Percentiles rank a stretch among this genome's conserved stretches.
Conservation (phyloP, 1,284 basidiomycete species). For the Cutaneotrichosporon cyanovorans region DNA sequence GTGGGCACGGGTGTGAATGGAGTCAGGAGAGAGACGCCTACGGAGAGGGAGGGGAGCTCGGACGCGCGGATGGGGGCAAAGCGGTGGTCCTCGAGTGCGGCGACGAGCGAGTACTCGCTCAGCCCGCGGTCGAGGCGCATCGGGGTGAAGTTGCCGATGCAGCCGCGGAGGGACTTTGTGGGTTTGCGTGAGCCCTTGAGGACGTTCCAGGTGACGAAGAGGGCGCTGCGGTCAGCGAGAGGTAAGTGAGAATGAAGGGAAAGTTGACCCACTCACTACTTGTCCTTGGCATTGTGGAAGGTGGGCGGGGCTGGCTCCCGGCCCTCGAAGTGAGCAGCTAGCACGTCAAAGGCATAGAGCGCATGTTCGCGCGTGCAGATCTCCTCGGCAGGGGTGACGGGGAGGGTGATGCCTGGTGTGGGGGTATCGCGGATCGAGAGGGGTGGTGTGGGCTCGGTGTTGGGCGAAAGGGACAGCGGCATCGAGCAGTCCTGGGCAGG, state of each 20-base stretch:
- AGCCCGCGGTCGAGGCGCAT: conserved; percentile 68
- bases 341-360: conserved; percentile 50
- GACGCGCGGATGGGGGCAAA: conserved; percentile 60
- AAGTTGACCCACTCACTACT: conserved; percentile 23
- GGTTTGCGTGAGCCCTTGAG: conserved; percentile 33
- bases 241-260: not conserved
- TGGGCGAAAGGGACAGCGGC: not conserved
- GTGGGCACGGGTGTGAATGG: conserved; percentile 78
- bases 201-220: conserved; percentile 96
- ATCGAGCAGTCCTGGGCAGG: no score
- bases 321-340: conserved; percentile 40
- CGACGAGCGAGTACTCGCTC: conserved; percentile 77
- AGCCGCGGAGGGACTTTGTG: conserved; percentile 68
- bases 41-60: conserved; percentile 69
- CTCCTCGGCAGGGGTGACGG: conserved; percentile 10
- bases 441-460: conserved; percentile 1
- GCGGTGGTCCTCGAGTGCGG: conserved; percentile 50
- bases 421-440: conserved; percentile 5
- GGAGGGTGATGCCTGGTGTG: conserved; percentile 12
- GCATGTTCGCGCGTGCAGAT: conserved; percentile 44
- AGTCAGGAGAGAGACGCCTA: conserved; percentile 81
- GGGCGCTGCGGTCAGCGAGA: conserved; percentile 54
- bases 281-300: conserved; percentile 26
- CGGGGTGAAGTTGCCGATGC: conserved; percentile 88
- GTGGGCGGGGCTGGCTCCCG: conserved; percentile 13